These are phyloP conservation scores for thale cress (Arabidopsis thaliana) DNA, from an alignment of 345 rosid species.

Conservation along the genomic window TAIR10.1 NC_003071.7:15973501-15974000, in stretches of 20 bases:
- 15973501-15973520: conserved; percentile 87
- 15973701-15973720: background rate
- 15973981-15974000: background rate
- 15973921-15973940: conserved; percentile 94
- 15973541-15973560: conserved; percentile 43
- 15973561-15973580: conserved; percentile 44
- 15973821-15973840: conserved; percentile 83
- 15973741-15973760: background rate
- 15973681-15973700: background rate
- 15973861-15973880: conserved; percentile 99
- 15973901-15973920: conserved; percentile 94
- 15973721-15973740: background rate
- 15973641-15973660: conserved; percentile 99
- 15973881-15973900: conserved; percentile 90
- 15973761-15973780: conserved; percentile 96
- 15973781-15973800: conserved; percentile 98
- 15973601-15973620: conserved; percentile 73
- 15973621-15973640: conserved; percentile 99
- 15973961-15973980: background rate
- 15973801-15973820: conserved; percentile 93
- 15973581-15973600: conserved; percentile 46
- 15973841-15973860: conserved; percentile 94
- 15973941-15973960: conserved; percentile 60
- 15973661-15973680: conserved; percentile 75
- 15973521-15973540: conserved; percentile 60